These are phyloP conservation scores for Knufia petricola DNA, from an alignment of 2,329 filamentous ascomycete genomes.

Conservation along the genomic window DNA sequence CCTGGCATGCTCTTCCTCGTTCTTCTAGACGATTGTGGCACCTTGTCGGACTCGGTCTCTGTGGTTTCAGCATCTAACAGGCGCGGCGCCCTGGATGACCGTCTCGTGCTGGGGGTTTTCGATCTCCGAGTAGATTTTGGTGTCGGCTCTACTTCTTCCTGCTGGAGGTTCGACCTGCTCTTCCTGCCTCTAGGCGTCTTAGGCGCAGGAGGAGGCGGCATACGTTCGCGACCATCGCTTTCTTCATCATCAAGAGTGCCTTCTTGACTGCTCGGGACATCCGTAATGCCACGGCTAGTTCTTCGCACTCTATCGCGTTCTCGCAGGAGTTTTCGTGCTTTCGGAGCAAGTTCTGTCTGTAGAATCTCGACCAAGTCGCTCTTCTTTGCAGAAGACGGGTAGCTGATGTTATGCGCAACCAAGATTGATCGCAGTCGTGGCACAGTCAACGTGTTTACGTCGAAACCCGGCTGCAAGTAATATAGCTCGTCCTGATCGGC, in stretches of 20 bases:
- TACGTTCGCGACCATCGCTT: conserved; percentile 38
- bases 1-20: conserved; percentile 40
- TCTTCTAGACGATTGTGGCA: conserved; percentile 42
- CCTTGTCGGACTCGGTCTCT: conserved; percentile 38
- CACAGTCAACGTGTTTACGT: conserved; percentile 72
- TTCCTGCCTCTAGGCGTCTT: conserved; percentile 40
- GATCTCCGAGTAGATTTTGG: conserved; percentile 42
- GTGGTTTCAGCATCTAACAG: conserved; percentile 37
- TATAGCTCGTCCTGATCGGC: conserved; percentile 55
- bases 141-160: conserved; percentile 27
- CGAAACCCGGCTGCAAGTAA: conserved; percentile 80
- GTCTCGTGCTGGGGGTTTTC: conserved; percentile 42
- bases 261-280: conserved; percentile 57
- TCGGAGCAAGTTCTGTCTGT: conserved; percentile 65
- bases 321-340: conserved; percentile 65
- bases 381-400: conserved; percentile 87
- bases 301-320: conserved; percentile 71
- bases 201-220: conserved; percentile 40
- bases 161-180: conserved; percentile 29
- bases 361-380: conserved; percentile 76
- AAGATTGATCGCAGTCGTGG: conserved; percentile 84
- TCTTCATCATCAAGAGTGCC: conserved; percentile 53
- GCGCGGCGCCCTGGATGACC: conserved; percentile 42
- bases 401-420: conserved; percentile 75
- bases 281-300: conserved; percentile 73